A percentile compares a stretch with the other conserved stretches of the same genome.
These are phyloP conservation scores for Pseudonitzschia delicatissima DNA, from an alignment of 108 stramenopile genomes.

Conservation along the genomic window DNA sequence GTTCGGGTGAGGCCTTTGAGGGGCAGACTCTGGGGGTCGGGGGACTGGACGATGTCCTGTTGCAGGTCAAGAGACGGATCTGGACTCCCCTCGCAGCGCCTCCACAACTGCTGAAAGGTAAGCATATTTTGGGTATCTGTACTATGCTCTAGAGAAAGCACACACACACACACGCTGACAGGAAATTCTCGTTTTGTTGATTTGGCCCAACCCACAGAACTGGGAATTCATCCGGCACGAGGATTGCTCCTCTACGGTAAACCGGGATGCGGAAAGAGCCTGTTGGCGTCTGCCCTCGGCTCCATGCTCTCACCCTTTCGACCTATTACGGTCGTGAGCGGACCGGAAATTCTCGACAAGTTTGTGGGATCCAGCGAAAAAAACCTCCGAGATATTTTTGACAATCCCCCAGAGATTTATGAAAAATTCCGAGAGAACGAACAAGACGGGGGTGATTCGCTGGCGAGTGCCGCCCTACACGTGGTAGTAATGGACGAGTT, in stretches of 20 bases:
- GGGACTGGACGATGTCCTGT: slow-evolving; percentile 80
- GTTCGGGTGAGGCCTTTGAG: slow-evolving; percentile 65
- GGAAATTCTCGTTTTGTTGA: neutral
- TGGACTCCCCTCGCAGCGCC: slow-evolving; percentile 88
- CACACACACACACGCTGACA: neutral
- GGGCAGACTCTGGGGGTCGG: slow-evolving; percentile 74
- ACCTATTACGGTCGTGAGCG: slow-evolving; percentile 79
- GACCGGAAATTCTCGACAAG: slow-evolving; percentile 87
- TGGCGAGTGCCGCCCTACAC: slow-evolving; percentile 44
- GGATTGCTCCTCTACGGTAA: slow-evolving; percentile 77
- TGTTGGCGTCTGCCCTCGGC: slow-evolving; percentile 70
- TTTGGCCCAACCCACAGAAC: slow-evolving; percentile 24
- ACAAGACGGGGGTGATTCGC: slow-evolving; percentile 53
- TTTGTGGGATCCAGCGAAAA: slow-evolving; percentile 86
- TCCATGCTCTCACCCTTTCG: slow-evolving; percentile 70
- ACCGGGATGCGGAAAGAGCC: slow-evolving; percentile 80
- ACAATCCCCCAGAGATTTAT: slow-evolving; percentile 76
- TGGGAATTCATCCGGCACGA: slow-evolving; percentile 79
- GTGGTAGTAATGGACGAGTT: slow-evolving; percentile 89
- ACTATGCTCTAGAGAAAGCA: neutral
- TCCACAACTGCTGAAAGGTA: slow-evolving; percentile 48
- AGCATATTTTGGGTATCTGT: too few relatives aligned
- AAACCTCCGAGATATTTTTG: slow-evolving; percentile 79
- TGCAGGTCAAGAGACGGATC: slow-evolving; percentile 71
- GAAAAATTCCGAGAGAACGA: slow-evolving; percentile 50